Evolutionary conservation across 1,284 basidiomycete genomes (phyloP), one percentile per base, ranked within the genome.

Genomic region (Irpex lacteus): DNA sequence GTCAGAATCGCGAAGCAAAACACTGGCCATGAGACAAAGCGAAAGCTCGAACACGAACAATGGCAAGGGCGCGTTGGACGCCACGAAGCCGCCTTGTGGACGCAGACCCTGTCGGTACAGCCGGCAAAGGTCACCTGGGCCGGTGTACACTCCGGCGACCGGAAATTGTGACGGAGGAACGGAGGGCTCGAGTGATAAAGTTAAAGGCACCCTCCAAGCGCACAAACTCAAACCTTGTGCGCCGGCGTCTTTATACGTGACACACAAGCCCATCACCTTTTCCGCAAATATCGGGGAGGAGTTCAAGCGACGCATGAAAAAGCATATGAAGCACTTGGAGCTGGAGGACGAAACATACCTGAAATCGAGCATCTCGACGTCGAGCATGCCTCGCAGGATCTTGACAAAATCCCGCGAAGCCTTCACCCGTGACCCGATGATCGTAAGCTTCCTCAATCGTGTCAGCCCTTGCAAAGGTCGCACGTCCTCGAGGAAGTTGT

Each of bases 281-380:
- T 32, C 54, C 40, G 40, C 40, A 47, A 11, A 47, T 47, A 47
- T 47, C 40, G 40, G 40, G 40, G 40, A n/a, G n/a, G 40, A n/a
- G 5, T 47, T 47, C n/a, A 34, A 34, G 32, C 32, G 32, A 34
- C 32, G 6, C 32, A 34, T 34, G 32, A 34, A 34, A 26, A 18
- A 13, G 44, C 44, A 47, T 15, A 53, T 26, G 21, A 9, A 18
- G 50, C 13, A 53, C 15, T 18, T 19, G 50, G 21, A 21, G 18
- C 18, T 9, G 50, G 19, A 53, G 18, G 60, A 66, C 52, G 34
- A 53, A 19, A 79, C 91, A 77, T 78, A 96, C 95, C 95, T 86
- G 76, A 98, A 86, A 78, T 98, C 95, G 44, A 96, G 75, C 85
- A 93, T 88, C 80, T 97, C 94, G 67, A 95, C 81, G 71, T 90